Evolutionary conservation across 371 early-diverging fungal genomes (phyloP).

Genomic region (Mucor velutinosus): DNA sequence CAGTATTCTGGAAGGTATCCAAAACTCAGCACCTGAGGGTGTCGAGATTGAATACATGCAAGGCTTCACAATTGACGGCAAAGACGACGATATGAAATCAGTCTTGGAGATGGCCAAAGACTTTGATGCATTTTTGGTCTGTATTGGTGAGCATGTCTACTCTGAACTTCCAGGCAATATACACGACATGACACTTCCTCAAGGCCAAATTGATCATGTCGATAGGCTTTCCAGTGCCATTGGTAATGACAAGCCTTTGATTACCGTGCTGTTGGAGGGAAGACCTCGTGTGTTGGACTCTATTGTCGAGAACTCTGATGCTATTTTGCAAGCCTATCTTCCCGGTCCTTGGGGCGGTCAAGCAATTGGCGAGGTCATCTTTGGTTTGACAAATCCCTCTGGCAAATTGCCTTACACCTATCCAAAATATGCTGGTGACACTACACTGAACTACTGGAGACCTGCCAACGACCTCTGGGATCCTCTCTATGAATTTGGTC

Average conservation of each 20-base stretch:
- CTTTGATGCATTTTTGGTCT: constrained; percentile 49
- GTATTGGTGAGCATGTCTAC: constrained; percentile 55
- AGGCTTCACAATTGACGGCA: constrained; percentile 31
- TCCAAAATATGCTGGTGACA: constrained; percentile 49
- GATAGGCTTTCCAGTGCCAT: constrained; percentile 21
- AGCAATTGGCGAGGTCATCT: constrained; percentile 59
- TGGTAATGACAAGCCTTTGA: constrained; percentile 33
- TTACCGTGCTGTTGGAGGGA: constrained; percentile 59
- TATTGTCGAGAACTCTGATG: constrained; percentile 41
- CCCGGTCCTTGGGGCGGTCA: constrained; percentile 67
- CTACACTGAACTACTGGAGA: constrained; percentile 36
- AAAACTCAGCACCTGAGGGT: constrained; percentile 36
- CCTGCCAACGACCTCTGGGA: constrained; percentile 39
- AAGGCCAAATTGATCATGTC: constrained; percentile 50
- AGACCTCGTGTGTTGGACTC: constrained; percentile 59
- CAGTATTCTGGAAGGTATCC: constrained; percentile 48
- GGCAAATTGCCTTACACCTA: constrained; percentile 59
- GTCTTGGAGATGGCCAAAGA: constrained; percentile 35
- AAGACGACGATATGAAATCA: constrained; percentile 28
- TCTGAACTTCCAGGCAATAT: constrained; percentile 62
- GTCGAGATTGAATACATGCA: constrained; percentile 34
- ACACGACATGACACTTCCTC: constrained; percentile 47
- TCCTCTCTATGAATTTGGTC: constrained; percentile 64
- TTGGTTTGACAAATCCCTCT: constrained; percentile 54
- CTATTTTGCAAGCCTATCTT: constrained; percentile 54